Evolutionary conservation across 257 asterid species (phyloP).

Genomic region (Nicotiana otophora): DNA sequence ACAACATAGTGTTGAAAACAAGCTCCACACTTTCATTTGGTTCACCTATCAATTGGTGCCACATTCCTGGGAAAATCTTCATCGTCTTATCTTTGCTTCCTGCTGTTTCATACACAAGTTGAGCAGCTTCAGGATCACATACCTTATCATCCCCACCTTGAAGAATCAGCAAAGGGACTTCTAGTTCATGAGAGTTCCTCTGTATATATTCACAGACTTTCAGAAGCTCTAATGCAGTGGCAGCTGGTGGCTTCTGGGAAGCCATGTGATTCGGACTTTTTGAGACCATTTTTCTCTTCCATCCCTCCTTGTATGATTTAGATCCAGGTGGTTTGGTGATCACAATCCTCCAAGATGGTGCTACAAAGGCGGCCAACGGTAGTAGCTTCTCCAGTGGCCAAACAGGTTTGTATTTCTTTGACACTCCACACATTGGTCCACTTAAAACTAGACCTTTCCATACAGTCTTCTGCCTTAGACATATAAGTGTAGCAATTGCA

Average conservation of each 20-base stretch:
- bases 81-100: slow-evolving; percentile 60
- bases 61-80: slow-evolving; percentile 62
- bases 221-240: slow-evolving; percentile 50
- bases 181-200: slow-evolving; percentile 34
- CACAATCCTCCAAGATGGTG: slow-evolving; percentile 63
- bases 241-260: slow-evolving; percentile 53
- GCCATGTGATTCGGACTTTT: slow-evolving; percentile 48
- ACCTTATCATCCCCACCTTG: slow-evolving; percentile 63
- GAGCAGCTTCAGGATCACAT: slow-evolving; percentile 65
- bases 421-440: slow-evolving; percentile 73
- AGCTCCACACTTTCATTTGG: slow-evolving; percentile 14
- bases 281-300: slow-evolving; percentile 55
- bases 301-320: slow-evolving; percentile 41
- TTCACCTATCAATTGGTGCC: slow-evolving; percentile 56
- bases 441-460: slow-evolving; percentile 74
- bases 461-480: slow-evolving; percentile 40
- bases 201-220: slow-evolving; percentile 46
- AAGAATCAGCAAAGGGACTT: slow-evolving; percentile 59
- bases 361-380: slow-evolving; percentile 48
- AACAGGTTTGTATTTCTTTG: slow-evolving; percentile 51
- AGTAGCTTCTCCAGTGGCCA: slow-evolving; percentile 82
- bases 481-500: slow-evolving; percentile 46
- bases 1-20: slow-evolving; percentile 1
- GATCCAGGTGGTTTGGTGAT: slow-evolving; percentile 45
- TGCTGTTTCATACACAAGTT: slow-evolving; percentile 32